Conservation (phyloP, 805 yeast genomes). For the Ogataea paraovalis region DNA sequence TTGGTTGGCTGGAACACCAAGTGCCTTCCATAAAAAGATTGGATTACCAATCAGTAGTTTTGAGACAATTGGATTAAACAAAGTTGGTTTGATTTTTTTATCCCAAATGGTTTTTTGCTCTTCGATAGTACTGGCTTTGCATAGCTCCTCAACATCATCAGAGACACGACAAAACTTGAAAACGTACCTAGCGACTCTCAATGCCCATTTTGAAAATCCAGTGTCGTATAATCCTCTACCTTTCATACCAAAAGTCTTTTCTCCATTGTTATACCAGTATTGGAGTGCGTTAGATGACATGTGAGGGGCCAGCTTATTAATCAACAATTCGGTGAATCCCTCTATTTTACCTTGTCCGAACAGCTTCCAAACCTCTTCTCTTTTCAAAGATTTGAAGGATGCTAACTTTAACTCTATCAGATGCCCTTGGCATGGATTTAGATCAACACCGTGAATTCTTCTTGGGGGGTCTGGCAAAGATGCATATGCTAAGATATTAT, state of each 20-base stretch:
- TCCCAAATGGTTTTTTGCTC: slow-evolving; percentile 69
- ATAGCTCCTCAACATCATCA: slow-evolving; percentile 49
- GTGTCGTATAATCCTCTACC: slow-evolving; percentile 73
- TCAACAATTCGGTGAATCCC: slow-evolving; percentile 47
- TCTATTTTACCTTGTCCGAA: slow-evolving; percentile 72
- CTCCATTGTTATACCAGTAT: slow-evolving; percentile 69
- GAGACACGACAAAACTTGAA: slow-evolving; percentile 54
- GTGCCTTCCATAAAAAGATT: slow-evolving; percentile 80
- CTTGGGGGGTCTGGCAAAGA: slow-evolving; percentile 67
- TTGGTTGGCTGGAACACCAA: slow-evolving; percentile 86
- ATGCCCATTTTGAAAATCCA: slow-evolving; percentile 85
- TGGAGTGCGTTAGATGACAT: slow-evolving; percentile 79
- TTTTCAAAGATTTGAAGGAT: slow-evolving; percentile 51
- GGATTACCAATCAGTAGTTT: slow-evolving; percentile 74
- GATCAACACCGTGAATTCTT: slow-evolving; percentile 78
- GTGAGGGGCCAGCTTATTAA: slow-evolving; percentile 58
- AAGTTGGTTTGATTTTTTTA: slow-evolving; percentile 56
- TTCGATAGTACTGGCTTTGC: slow-evolving; percentile 51
- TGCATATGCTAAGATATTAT: slow-evolving; percentile 73
- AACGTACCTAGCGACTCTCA: slow-evolving; percentile 59
- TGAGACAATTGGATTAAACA: slow-evolving; percentile 67
- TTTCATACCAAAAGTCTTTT: slow-evolving; percentile 46
- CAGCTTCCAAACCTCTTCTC: slow-evolving; percentile 64
- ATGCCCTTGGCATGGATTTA: slow-evolving; percentile 81
- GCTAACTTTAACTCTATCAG: slow-evolving; percentile 76